These are phyloP conservation scores for Polychaeton citri DNA, from an alignment of 2,329 filamentous ascomycete species.

Conservation along the genomic window DNA sequence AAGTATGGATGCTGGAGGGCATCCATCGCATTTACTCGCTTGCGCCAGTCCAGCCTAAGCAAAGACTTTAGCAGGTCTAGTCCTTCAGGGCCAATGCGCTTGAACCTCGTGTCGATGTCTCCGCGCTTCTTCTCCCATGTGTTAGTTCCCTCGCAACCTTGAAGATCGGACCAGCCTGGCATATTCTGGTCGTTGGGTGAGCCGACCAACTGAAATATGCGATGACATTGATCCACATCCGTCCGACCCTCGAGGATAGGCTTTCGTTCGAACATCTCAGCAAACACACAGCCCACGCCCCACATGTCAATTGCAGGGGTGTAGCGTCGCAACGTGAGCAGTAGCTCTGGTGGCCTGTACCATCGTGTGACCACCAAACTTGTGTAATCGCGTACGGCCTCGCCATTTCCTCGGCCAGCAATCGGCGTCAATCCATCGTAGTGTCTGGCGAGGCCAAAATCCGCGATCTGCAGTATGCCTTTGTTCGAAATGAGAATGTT, in stretches of 20 bases:
- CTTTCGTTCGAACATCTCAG: slow-evolving; percentile 90
- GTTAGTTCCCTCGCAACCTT: slow-evolving; percentile 64
- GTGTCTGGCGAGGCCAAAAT: slow-evolving; percentile 87
- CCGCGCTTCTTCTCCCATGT: slow-evolving; percentile 47
- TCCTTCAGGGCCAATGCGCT: slow-evolving; percentile 44
- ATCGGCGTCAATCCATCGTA: slow-evolving; percentile 76
- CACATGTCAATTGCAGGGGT: slow-evolving; percentile 98
- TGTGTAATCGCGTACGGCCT: slow-evolving; percentile 82
- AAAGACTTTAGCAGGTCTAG: slow-evolving; percentile 72
- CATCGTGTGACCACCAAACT: slow-evolving; percentile 93
- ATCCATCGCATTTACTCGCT: slow-evolving; percentile 83
- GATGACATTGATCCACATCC: slow-evolving; percentile 76
- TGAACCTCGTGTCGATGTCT: slow-evolving; percentile 61
- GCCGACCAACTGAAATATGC: slow-evolving; percentile 88
- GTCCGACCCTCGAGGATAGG: slow-evolving; percentile 85
- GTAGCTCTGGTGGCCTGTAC: slow-evolving; percentile 88
- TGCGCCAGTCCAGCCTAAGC: slow-evolving; percentile 76
- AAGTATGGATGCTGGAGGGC: slow-evolving; percentile 90
- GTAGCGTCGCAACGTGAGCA: slow-evolving; percentile 77
- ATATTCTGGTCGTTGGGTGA: slow-evolving; percentile 81
- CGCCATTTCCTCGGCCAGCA: slow-evolving; percentile 65
- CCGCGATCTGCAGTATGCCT: slow-evolving; percentile 87
- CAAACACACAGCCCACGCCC: slow-evolving; percentile 98
- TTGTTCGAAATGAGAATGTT: slow-evolving; percentile 93
- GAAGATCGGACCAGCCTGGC: slow-evolving; percentile 77